A percentile compares a stretch with the other conserved stretches of the same genome.
These are phyloP conservation scores for Penicillium goetzii DNA, from an alignment of 495 filamentous ascomycete genomes.

Conservation along the genomic window DNA sequence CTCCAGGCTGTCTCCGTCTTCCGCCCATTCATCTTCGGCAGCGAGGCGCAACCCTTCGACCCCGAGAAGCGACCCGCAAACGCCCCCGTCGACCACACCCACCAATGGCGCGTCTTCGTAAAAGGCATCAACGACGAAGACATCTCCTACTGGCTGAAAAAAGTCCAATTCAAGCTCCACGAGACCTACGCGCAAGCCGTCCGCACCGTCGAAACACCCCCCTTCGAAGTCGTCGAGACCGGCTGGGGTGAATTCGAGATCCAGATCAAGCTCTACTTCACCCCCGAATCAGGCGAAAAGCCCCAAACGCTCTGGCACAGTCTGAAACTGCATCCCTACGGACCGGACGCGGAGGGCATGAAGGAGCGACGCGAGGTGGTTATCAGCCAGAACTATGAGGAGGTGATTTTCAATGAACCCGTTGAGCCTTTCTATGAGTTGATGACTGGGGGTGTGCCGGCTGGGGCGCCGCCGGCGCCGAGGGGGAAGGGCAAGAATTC, in stretches of 20 bases:
- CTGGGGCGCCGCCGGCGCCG: constrained; percentile 31
- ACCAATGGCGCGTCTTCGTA: constrained; percentile 93
- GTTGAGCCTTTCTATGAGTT: constrained; percentile 85
- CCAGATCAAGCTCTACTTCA: constrained; percentile 88
- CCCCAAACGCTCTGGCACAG: constrained; percentile 89
- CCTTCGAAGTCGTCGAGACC: constrained; percentile 87
- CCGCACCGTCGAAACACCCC: constrained; percentile 73
- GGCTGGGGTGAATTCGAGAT: constrained; percentile 99
- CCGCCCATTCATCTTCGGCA: constrained; percentile 83
- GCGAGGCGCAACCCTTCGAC: constrained; percentile 74
- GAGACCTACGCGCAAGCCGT: constrained; percentile 89
- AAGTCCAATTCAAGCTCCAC: constrained; percentile 97
- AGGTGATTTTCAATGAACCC: constrained; percentile 94
- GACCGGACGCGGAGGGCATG: constrained; percentile 74
- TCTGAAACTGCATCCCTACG: constrained; percentile 89
- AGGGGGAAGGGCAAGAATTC: constrained; percentile 53
- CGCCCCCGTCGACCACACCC: constrained; percentile 78
- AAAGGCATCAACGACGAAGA: constrained; percentile 82
- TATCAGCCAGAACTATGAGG: constrained; percentile 78
- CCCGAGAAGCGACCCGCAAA: constrained; percentile 65
- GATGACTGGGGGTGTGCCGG: constrained; percentile 64
- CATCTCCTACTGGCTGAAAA: constrained; percentile 93
- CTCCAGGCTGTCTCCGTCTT: constrained; percentile 69
- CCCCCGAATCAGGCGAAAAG: constrained; percentile 83
- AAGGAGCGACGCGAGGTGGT: constrained; percentile 67